Percentiles rank a stretch among this genome's conserved stretches.
These are phyloP conservation scores for Zizania latifolia DNA, from an alignment of 176 grass and related monocot genomes.

Conservation along the genomic window DNA sequence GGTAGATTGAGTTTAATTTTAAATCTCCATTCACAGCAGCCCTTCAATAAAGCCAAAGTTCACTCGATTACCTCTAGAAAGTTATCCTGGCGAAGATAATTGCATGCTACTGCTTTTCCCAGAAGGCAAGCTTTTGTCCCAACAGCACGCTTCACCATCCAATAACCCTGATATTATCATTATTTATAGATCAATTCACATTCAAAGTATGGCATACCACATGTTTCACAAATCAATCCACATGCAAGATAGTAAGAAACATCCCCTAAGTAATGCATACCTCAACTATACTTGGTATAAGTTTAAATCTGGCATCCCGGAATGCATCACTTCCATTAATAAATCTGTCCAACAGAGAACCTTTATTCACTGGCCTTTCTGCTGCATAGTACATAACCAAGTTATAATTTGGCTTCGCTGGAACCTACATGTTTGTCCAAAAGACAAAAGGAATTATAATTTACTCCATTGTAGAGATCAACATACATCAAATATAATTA, in stretches of 20 bases:
- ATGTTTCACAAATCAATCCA: not conserved
- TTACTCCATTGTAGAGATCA: not conserved
- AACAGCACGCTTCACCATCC: conserved; percentile 97
- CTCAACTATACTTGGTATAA: conserved; percentile 93
- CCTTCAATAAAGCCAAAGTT: not conserved
- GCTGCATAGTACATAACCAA: conserved; percentile 82
- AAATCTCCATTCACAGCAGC: not conserved
- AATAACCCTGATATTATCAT: conserved; percentile 64
- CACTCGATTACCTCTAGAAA: conserved; percentile 73
- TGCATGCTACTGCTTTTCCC: conserved; percentile 95
- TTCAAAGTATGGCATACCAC: not conserved
- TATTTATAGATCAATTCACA: conserved; percentile 12
- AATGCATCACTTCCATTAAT: conserved; percentile 85
- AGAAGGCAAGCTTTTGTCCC: conserved; percentile 97
- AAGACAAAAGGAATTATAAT: conserved; percentile 14
- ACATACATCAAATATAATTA: not conserved
- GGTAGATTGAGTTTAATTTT: not conserved
- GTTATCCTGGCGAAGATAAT: conserved; percentile 85
- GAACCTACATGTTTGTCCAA: conserved; percentile 64
- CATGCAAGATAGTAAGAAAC: conserved; percentile 10
- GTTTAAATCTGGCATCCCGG: conserved; percentile 90
- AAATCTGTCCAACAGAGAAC: conserved; percentile 79
- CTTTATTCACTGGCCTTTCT: conserved; percentile 74
- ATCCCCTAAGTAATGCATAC: conserved; percentile 45
- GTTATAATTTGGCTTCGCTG: conserved; percentile 90